These are phyloP conservation scores for Saururus chinensis DNA, from an alignment of 164 flowering plant genomes.

Conservation along the genomic window DNA sequence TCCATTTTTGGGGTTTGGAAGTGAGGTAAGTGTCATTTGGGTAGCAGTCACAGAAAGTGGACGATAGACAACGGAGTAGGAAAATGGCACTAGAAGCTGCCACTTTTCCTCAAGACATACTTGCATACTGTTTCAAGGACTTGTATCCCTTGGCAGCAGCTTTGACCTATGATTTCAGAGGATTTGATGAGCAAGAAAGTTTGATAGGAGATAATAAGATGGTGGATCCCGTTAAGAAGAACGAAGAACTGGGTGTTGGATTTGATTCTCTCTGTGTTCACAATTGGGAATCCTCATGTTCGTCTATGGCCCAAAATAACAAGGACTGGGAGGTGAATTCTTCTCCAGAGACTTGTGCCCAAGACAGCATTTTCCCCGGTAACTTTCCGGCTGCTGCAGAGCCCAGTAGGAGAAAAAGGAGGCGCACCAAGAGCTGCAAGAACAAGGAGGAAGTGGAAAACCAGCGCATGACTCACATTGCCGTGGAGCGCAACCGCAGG, in stretches of 20 bases:
- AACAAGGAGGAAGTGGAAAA: conserved; percentile 51
- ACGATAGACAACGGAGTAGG: conserved; percentile 4
- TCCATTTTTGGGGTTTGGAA: not conserved
- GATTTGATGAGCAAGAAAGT: conserved; percentile 8
- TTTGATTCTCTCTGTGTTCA: conserved; percentile 8
- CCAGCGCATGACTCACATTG: conserved; percentile 61
- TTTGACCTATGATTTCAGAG: conserved; percentile 18
- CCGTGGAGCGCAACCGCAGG: conserved; percentile 50
- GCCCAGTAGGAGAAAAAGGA: conserved; percentile 20
- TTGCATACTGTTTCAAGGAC: conserved; percentile 29
- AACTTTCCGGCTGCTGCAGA: conserved; percentile 1
- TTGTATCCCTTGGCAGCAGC: conserved; percentile 15
- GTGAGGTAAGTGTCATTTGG: not conserved
- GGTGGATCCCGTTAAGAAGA: not conserved
- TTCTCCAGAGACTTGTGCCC: conserved; percentile 3
- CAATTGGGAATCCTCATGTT: conserved; percentile 16
- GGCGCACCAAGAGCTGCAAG: conserved; percentile 29
- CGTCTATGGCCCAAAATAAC: conserved; percentile 19
- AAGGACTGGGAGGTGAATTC: conserved; percentile 33
- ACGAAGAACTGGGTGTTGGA: conserved; percentile 7
- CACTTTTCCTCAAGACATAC: conserved; percentile 40
- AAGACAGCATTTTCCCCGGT: not conserved
- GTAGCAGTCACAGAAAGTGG: conserved; percentile 1
- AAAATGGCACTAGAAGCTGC: conserved; percentile 67
- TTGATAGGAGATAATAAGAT: not conserved